Percentiles rank a stretch among this genome's conserved stretches.
Evolutionary conservation across 2,329 filamentous ascomycete genomes (phyloP).

Genomic region (Metarhizium robertsii): DNA sequence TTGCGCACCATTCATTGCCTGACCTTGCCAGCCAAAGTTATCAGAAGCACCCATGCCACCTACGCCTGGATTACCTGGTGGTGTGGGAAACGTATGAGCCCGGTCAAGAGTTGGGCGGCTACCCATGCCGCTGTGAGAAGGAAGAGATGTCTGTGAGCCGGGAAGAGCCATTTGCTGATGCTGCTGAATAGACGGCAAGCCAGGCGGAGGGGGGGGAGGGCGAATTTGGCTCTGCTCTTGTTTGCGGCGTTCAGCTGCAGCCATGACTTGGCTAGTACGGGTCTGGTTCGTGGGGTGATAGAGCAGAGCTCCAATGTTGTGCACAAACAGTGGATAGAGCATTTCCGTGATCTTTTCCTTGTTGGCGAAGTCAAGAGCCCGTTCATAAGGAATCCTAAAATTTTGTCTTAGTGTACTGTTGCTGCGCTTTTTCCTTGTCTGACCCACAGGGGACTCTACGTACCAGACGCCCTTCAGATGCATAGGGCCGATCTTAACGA

Average conservation of each 20-base stretch:
- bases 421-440: constrained; percentile 8
- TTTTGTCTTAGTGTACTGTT: constrained; percentile 15
- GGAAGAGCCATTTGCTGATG: constrained; percentile 56
- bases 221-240: constrained; percentile 59
- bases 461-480: constrained; percentile 96
- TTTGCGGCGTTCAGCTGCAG: constrained; percentile 70
- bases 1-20: constrained; percentile 52
- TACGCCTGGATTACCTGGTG: constrained; percentile 82
- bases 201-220: constrained; percentile 38
- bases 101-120: constrained; percentile 69
- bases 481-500: constrained; percentile 99
- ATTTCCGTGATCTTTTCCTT: constrained; percentile 98
- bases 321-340: constrained; percentile 91
- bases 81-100: constrained; percentile 87
- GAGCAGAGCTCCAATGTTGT: constrained; percentile 88
- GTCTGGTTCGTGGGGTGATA: constrained; percentile 89
- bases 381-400: constrained; percentile 88
- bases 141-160: constrained; percentile 42
- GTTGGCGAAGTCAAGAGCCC: constrained; percentile 96
- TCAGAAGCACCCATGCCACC: constrained; percentile 64
- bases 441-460: constrained; percentile 26
- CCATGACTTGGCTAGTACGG: constrained; percentile 77
- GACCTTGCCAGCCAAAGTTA: constrained; percentile 69
- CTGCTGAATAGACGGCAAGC: constrained; percentile 60
- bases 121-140: constrained; percentile 61